Conservation (phyloP, 331 rosid species). For the Acacia pycnantha region DNA sequence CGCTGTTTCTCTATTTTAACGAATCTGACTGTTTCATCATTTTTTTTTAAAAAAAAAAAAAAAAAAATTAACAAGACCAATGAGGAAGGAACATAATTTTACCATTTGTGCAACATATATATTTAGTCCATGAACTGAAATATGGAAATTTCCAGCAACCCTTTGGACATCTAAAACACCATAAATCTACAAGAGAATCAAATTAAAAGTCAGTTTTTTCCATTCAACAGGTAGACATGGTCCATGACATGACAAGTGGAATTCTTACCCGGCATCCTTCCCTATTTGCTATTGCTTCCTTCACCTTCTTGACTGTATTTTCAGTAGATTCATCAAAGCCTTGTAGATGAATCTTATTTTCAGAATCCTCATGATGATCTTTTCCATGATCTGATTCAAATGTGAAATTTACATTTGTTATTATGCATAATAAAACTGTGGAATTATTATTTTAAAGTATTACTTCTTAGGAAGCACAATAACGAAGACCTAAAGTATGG, state of each 20-base stretch:
- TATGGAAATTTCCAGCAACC: slow-evolving; percentile 97
- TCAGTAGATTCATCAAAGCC: slow-evolving; percentile 78
- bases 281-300: slow-evolving; percentile 61
- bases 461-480: not conserved
- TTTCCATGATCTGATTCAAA: slow-evolving; percentile 58
- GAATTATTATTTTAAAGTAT: not conserved
- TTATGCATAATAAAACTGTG: not conserved
- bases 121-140: slow-evolving; percentile 94
- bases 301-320: slow-evolving; percentile 74
- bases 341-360: slow-evolving; percentile 54
- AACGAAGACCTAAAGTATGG: not conserved
- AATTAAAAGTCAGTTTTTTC: slow-evolving; percentile 4
- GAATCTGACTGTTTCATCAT: not conserved
- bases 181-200: slow-evolving; percentile 68
- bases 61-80: not conserved
- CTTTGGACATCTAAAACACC: slow-evolving; percentile 97
- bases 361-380: slow-evolving; percentile 68
- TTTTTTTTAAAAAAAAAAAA: not conserved
- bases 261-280: slow-evolving; percentile 94
- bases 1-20: not conserved
- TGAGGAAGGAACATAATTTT: slow-evolving; percentile 1
- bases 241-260: slow-evolving; percentile 21
- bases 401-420: not conserved
- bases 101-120: slow-evolving; percentile 94
- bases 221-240: slow-evolving; percentile 6